A percentile compares a stretch with the other conserved stretches of the same genome.
phyloP scores from a whole-genome alignment of 441 rosid species.

The Gossypium aridum region DNA sequence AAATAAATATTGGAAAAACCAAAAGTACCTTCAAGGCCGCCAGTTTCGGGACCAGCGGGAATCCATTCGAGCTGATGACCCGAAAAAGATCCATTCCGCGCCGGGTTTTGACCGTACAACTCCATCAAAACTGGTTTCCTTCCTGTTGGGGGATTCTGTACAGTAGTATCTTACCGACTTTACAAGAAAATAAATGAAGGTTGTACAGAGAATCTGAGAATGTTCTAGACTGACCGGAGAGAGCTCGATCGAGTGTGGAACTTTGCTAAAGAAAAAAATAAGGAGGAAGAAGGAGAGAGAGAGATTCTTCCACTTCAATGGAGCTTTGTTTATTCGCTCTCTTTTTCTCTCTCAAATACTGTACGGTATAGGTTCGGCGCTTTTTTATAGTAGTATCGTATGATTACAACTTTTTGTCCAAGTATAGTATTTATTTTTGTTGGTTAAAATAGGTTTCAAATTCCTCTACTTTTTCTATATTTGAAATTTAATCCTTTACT shows the following conservation, averaged over 20 bases:
- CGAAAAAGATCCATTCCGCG: constrained; percentile 49
- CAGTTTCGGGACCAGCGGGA: constrained; percentile 41
- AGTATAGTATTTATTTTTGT: no score
- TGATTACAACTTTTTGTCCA: no score
- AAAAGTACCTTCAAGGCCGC: constrained; percentile 51
- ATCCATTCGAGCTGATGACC: constrained; percentile 48
- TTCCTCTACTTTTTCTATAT: no score
- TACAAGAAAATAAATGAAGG: constrained; percentile 1
- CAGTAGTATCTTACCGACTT: constrained; percentile 26
- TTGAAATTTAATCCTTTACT: no score
- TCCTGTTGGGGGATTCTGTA: constrained; percentile 25
- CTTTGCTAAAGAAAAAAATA: neutral
- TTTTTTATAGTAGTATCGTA: neutral
- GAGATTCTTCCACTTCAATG: constrained; percentile 15
- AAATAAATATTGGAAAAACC: constrained; percentile 5
- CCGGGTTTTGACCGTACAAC: constrained; percentile 57
- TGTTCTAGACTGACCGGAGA: constrained; percentile 20
- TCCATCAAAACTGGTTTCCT: constrained; percentile 34
- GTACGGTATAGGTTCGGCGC: constrained; percentile 32
- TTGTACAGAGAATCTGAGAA: neutral
- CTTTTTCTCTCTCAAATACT: constrained; percentile 19
- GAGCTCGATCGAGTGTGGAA: constrained; percentile 20
- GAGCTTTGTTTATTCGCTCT: constrained; percentile 20
- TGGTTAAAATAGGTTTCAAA: no score
- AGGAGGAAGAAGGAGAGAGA: neutral